Percentiles rank a stretch among this genome's conserved stretches.
These are phyloP conservation scores for Amanita rimosa DNA, from an alignment of 768 basidiomycete species.

Conservation along the genomic window DNA sequence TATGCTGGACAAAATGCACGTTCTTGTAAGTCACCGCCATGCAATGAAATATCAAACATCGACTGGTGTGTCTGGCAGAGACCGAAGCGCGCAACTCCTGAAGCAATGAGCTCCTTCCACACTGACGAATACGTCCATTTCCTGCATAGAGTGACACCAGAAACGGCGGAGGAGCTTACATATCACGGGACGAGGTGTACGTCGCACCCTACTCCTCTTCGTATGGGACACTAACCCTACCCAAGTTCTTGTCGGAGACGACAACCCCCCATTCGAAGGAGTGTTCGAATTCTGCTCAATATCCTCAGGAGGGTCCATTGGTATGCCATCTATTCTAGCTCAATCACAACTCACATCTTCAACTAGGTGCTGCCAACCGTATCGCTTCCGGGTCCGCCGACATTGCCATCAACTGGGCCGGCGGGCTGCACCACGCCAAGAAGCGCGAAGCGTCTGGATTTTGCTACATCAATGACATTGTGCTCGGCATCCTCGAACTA, in stretches of 20 bases:
- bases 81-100: constrained; percentile 58
- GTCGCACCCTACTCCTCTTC: constrained; percentile 15
- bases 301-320: constrained; percentile 90
- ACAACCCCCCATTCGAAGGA: constrained; percentile 95
- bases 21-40: constrained; percentile 47
- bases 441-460: constrained; percentile 97
- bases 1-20: constrained; percentile 90
- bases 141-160: constrained; percentile 78
- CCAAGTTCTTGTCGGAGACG: constrained; percentile 66
- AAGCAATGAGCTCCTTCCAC: constrained; percentile 88
- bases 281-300: constrained; percentile 96
- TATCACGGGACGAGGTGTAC: constrained; percentile 78
- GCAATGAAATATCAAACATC: neutral
- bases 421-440: constrained; percentile 98
- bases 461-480: constrained; percentile 99
- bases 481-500: constrained; percentile 87
- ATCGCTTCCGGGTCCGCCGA: constrained; percentile 77
- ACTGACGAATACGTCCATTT: constrained; percentile 98
- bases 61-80: constrained; percentile 26
- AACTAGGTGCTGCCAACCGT: constrained; percentile 67
- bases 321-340: constrained; percentile 29
- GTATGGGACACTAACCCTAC: neutral
- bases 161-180: constrained; percentile 80
- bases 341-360: constrained; percentile 1
- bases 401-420: constrained; percentile 97